Evolutionary conservation across 2,329 filamentous ascomycete genomes (phyloP), one percentile per base, ranked within the genome.

Genomic region (Escovopsis weberi): DNA sequence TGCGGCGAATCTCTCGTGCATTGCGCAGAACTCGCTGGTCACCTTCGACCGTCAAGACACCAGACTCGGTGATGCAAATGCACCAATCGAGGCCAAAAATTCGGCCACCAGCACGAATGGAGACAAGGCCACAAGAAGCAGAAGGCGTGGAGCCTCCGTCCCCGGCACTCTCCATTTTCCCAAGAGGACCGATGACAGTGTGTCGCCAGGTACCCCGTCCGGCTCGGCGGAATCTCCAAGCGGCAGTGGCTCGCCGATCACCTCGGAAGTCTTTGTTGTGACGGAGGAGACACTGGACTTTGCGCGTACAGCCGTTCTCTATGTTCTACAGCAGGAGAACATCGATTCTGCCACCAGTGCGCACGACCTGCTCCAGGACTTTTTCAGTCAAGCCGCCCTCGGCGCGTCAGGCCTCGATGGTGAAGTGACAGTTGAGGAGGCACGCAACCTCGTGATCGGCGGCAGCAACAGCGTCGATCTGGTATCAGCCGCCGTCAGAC

Each of bases 1-100:
- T 53, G 64, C 71, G 6, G 75, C 74, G 30, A 82, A 82, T 49
- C 67, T 94, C 12, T 87, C 83, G 43, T 98, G 91, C 60, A 76
- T 77, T 8, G 77, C 80, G 0, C 82, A 95, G 58, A 96, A 96
- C 53, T 81, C 86, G 0, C 70, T 98, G 4, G 81, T 96, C 12
- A 86, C 84, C 0, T 94, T 95, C 59, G 75, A 84, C 51, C 81
- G 80, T 4, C 60, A 60, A 43, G 60, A 65, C 2, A 56, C 60
- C 4, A 60, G 66, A 28, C 49, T 55, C 12, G 59, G 59, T 15
- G 53, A 50, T 12, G 53, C 49, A 4, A 46, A 55, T 12, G 47
- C 55, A 6, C 51, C 56, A 34, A 55, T 56, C 6, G 45, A 50
- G 6, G 53, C 53, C 11, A 39, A 50, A 15, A 15, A 2, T 3